phyloP scores from a whole-genome alignment of 208 protist genomes.

The Pavlovales sp. region DNA sequence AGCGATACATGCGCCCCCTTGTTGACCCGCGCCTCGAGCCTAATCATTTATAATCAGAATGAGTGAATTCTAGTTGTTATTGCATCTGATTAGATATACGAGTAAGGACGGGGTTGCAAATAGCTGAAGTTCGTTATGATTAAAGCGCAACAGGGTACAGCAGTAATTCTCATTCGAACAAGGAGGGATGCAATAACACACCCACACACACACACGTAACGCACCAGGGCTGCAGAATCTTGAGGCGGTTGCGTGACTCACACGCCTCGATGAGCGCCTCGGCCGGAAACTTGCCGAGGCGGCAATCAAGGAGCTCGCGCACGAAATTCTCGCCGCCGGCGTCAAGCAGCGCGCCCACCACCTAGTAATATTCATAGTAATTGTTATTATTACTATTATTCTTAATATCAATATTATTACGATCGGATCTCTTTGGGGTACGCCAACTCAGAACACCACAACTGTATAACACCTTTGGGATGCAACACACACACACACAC shows the following conservation, averaged over 20 bases:
- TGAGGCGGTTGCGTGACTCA: constrained; percentile 84
- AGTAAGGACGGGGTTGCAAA: neutral
- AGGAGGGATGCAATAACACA: no score
- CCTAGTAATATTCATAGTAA: constrained; percentile 59
- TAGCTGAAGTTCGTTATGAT: neutral
- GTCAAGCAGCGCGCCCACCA: constrained; percentile 97
- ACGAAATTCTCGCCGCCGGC: constrained; percentile 95
- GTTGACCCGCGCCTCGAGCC: constrained; percentile 86
- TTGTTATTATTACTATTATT: no score
- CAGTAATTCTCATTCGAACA: neutral
- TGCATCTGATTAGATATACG: no score
- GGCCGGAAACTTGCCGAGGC: constrained; percentile 82
- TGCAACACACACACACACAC: no score
- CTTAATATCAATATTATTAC: no score
- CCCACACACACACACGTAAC: no score
- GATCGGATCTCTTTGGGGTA: no score
- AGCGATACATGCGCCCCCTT: constrained; percentile 86
- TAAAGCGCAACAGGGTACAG: neutral
- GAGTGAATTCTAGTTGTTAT: no score
- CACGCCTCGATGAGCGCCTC: constrained; percentile 71
- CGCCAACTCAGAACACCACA: no score
- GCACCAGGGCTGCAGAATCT: constrained; percentile 95
- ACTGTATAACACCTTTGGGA: no score
- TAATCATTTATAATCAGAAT: no score
- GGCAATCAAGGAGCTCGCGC: constrained; percentile 82